These are phyloP conservation scores for Lasiodiplodia theobromae DNA, from an alignment of 2,329 filamentous ascomycete genomes.

Conservation along the genomic window DNA sequence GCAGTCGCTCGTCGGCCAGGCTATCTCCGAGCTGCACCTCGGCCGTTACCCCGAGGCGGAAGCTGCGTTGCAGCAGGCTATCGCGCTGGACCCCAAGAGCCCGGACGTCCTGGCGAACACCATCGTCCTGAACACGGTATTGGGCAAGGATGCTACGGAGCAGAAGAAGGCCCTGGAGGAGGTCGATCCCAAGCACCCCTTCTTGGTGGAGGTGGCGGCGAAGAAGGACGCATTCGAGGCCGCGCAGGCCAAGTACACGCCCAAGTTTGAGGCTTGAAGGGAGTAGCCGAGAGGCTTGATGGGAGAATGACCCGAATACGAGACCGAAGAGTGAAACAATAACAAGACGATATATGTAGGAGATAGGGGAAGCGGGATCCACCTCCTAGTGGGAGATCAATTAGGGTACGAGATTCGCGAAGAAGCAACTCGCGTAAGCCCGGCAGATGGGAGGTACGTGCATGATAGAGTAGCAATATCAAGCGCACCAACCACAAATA, in stretches of 20 bases:
- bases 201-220: constrained; percentile 77
- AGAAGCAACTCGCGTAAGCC: not conserved
- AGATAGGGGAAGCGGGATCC: constrained; percentile 19
- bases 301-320: constrained; percentile 5
- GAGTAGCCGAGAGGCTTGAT: not conserved
- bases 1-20: constrained; percentile 82
- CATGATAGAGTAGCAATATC: constrained; percentile 17
- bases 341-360: not conserved
- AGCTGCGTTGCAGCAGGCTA: constrained; percentile 79
- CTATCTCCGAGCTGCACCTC: constrained; percentile 88
- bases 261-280: constrained; percentile 69
- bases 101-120: constrained; percentile 82
- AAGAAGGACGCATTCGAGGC: constrained; percentile 90
- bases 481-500: constrained; percentile 1
- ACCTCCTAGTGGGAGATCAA: not conserved
- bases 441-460: not conserved
- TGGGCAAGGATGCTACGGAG: constrained; percentile 73
- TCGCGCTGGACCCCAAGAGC: constrained; percentile 75
- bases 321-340: constrained; percentile 1
- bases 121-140: constrained; percentile 78
- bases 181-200: constrained; percentile 70
- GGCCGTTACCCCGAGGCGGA: constrained; percentile 89
- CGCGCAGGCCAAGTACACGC: constrained; percentile 83
- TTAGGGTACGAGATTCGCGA: not conserved
- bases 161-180: constrained; percentile 61